Base-by-base conservation (phyloP, 2,329 filamentous ascomycete genomes). In the Verticillium klebahnii region DNA sequence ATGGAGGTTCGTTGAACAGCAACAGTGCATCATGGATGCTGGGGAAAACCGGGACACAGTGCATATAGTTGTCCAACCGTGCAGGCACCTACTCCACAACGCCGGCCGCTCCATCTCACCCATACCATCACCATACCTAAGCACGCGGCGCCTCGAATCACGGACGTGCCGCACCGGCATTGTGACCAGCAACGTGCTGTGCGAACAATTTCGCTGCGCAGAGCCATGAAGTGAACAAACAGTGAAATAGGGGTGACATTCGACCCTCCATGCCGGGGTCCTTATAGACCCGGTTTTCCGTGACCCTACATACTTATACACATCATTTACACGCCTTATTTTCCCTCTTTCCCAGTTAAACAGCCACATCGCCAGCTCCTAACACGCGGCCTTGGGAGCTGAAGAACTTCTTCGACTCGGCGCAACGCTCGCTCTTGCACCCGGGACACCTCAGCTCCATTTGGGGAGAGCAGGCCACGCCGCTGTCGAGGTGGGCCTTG, bases 391-490 rank as follows among this genome's bases (percentile, higher is more conserved):
- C 45, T 52, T 52, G 45, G 19, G 45, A 52, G 7, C 82, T 82
- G 71, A 89, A 89, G 73, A 89, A 89, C 69, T 83, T 85, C 75
- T 90, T 90, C 59, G 88, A 89, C 76, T 93, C 92, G 60, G 89
- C 76, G 76, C 95, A 99, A 69, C 89, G 85, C 70, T 96, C 92
- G 72, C 91, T 98, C 76, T 87, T 93, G 78, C 95, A 99, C 6
- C 91, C 93, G 2, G 96, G 95, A 78, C 95, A 99, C 69, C 95
- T 87, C 68, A 99, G 78, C 9, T 87, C 87, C 91, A 99, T 93
- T 78, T 98, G 95, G 61, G 81, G 80, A 34, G 91, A 96, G 73
- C 91, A 94, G 11, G 80, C 72, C 11, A 79, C 69, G 5, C 89
- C 89, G 65, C 85, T 88, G 59, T 87, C 80, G 59, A 99, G 77